Evolutionary conservation across 2,329 filamentous ascomycete genomes (phyloP).

Genomic region (Chrysoporthe austroafricana): DNA sequence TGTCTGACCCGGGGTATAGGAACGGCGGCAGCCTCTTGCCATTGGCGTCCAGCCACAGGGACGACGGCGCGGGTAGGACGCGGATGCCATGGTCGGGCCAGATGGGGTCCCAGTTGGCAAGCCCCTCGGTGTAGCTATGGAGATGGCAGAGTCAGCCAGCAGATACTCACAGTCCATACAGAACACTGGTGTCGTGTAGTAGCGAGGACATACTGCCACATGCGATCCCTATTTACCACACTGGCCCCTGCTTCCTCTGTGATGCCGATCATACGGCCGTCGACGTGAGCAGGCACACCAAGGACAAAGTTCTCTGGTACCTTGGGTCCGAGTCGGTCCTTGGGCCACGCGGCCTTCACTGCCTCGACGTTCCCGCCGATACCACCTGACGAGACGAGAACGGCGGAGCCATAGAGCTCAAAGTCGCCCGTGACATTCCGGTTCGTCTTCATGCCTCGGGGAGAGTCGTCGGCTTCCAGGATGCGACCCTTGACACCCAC

Average conservation of each 20-base stretch:
- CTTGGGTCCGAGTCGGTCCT: conserved; percentile 59
- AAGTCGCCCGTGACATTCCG: conserved; percentile 54
- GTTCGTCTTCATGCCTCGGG: conserved; percentile 57
- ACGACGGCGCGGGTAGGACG: conserved; percentile 62
- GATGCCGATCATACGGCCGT: conserved; percentile 65
- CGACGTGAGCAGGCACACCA: conserved; percentile 66
- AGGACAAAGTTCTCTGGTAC: conserved; percentile 61
- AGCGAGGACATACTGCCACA: conserved; percentile 55
- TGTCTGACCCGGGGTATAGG: conserved; percentile 62
- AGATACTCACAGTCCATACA: background rate
- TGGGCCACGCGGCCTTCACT: conserved; percentile 61
- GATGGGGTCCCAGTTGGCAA: conserved; percentile 65
- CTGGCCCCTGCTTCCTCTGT: conserved; percentile 55
- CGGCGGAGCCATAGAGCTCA: conserved; percentile 55
- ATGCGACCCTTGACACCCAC: conserved; percentile 58
- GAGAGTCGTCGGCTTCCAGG: conserved; percentile 53
- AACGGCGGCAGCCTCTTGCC: conserved; percentile 61
- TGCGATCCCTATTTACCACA: conserved; percentile 63
- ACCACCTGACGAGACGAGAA: conserved; percentile 61
- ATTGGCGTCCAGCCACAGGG: conserved; percentile 64
- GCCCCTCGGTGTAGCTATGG: conserved; percentile 59
- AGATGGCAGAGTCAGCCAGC: background rate
- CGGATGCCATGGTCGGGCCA: conserved; percentile 66
- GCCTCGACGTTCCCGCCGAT: conserved; percentile 65
- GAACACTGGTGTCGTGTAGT: background rate